A percentile compares a stretch with the other conserved stretches of the same genome.
phyloP scores from a whole-genome alignment of 164 flowering plant species.

The Sedum album region DNA sequence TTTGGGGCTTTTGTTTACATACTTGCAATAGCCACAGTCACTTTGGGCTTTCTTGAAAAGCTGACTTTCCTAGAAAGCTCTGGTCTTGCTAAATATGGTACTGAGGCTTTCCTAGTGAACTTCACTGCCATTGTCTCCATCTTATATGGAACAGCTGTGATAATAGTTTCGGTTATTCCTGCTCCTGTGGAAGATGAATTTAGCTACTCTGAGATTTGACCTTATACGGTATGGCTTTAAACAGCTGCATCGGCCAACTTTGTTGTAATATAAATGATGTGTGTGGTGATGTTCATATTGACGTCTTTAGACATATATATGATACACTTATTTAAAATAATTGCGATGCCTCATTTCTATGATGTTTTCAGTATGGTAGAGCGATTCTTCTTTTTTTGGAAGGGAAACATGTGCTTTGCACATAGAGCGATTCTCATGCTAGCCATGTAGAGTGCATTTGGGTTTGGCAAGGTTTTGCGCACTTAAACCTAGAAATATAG shows the following conservation, averaged over 20 bases:
- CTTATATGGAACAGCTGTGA: conserved; percentile 52
- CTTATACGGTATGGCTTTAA: neutral
- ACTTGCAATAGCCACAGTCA: conserved; percentile 50
- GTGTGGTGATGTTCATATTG: no score
- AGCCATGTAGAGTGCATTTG: no score
- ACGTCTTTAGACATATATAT: no score
- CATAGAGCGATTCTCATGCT: no score
- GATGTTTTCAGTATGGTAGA: no score
- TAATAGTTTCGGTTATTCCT: conserved; percentile 33
- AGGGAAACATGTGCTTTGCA: no score
- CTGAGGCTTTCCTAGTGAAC: conserved; percentile 83
- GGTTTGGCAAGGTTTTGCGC: no score
- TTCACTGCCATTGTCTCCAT: conserved; percentile 63
- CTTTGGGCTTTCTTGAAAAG: conserved; percentile 80
- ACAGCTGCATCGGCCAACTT: neutral
- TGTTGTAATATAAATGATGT: no score
- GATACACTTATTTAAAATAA: no score
- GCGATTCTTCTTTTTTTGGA: no score
- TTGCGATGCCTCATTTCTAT: no score
- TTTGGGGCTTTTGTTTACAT: conserved; percentile 62
- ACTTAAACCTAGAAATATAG: no score
- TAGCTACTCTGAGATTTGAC: conserved; percentile 49
- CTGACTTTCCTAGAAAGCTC: conserved; percentile 81
- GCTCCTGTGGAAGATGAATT: conserved; percentile 28
- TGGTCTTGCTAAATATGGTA: conserved; percentile 63